phyloP scores from a whole-genome alignment of 2,329 filamentous ascomycete genomes.

The Pseudocercospora fijiensis region DNA sequence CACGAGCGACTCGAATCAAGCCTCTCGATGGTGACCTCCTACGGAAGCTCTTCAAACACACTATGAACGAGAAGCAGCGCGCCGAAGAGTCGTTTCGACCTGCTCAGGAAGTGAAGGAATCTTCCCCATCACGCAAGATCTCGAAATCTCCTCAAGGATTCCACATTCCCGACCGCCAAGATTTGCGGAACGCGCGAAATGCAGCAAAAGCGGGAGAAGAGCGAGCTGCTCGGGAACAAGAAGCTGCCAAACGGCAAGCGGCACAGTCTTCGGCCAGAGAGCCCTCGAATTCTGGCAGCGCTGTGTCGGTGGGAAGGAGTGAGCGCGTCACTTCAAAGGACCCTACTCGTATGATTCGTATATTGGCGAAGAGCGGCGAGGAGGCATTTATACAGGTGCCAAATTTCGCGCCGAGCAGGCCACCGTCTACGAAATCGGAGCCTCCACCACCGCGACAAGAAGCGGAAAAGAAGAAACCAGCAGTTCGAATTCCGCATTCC shows the following conservation, averaged over 20 bases:
- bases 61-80: slow-evolving; percentile 24
- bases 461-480: not conserved
- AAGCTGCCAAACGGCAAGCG: slow-evolving; percentile 5
- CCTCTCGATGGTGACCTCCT: slow-evolving; percentile 19
- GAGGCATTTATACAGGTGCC: slow-evolving; percentile 25
- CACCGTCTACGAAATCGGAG: not conserved
- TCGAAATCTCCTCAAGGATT: not conserved
- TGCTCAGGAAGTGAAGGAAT: slow-evolving; percentile 1
- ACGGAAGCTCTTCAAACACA: slow-evolving; percentile 24
- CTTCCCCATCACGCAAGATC: not conserved
- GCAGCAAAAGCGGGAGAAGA: slow-evolving; percentile 7
- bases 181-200: slow-evolving; percentile 9
- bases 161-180: slow-evolving; percentile 9
- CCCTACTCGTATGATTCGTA: slow-evolving; percentile 14
- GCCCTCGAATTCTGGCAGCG: not conserved
- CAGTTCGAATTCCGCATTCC: not conserved
- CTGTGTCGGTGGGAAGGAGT: not conserved
- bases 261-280: not conserved
- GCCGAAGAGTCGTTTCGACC: slow-evolving; percentile 15
- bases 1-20: slow-evolving; percentile 14
- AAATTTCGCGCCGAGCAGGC: not conserved
- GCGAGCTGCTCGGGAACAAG: not conserved
- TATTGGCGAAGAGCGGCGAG: slow-evolving; percentile 26
- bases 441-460: not conserved
- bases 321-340: slow-evolving; percentile 7